Conservation (phyloP, 164 flowering plant species). For the Saururus chinensis region DNA sequence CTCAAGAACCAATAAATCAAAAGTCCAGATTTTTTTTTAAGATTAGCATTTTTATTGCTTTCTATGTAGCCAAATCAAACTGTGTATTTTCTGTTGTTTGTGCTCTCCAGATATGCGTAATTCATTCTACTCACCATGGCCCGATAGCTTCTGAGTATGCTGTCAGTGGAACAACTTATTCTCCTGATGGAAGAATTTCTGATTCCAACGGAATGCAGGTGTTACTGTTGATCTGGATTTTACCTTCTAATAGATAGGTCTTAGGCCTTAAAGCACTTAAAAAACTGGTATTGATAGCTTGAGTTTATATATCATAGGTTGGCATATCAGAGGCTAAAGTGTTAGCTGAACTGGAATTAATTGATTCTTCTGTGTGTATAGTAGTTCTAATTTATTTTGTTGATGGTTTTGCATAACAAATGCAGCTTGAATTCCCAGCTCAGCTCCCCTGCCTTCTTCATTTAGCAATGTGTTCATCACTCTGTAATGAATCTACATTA, state of each 20-base stretch:
- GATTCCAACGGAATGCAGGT: slow-evolving; percentile 64
- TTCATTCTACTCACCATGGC: slow-evolving; percentile 44
- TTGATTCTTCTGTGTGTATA: neutral
- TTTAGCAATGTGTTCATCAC: slow-evolving; percentile 91
- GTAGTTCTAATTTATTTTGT: neutral
- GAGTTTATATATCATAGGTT: neutral
- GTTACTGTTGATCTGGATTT: slow-evolving; percentile 1
- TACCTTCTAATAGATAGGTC: neutral
- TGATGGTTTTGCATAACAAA: slow-evolving; percentile 5
- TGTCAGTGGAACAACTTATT: slow-evolving; percentile 89
- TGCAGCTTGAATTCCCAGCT: slow-evolving; percentile 94
- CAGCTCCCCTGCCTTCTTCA: slow-evolving; percentile 82
- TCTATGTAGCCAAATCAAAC: too few relatives aligned
- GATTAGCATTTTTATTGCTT: too few relatives aligned
- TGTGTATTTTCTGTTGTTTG: neutral
- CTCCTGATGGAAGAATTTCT: slow-evolving; percentile 80
- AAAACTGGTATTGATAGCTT: neutral
- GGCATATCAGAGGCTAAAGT: neutral
- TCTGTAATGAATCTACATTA: slow-evolving; percentile 86
- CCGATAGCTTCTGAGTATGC: slow-evolving; percentile 51
- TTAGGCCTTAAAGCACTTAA: neutral
- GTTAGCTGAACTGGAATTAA: neutral
- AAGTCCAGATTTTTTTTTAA: too few relatives aligned
- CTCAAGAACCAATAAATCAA: too few relatives aligned
- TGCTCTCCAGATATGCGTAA: slow-evolving; percentile 59